A percentile compares a stretch with the other conserved stretches of the same genome.
phyloP scores from a whole-genome alignment of 176 grass and related monocot genomes.

The Phragmites australis region DNA sequence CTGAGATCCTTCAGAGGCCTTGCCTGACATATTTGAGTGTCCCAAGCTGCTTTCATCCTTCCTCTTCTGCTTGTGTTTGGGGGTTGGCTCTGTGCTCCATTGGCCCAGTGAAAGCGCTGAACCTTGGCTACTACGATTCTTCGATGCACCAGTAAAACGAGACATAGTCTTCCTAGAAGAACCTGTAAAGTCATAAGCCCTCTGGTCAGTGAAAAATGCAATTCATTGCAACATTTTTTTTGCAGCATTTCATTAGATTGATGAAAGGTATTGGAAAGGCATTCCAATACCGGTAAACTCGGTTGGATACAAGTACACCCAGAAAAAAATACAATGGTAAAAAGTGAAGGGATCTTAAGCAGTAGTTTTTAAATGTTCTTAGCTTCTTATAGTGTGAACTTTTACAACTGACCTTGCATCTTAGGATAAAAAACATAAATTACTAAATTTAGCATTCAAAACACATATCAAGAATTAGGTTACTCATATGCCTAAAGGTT shows the following conservation, averaged over 20 bases:
- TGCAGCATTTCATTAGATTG: background rate
- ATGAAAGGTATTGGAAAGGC: background rate
- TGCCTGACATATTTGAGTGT: conserved; percentile 36
- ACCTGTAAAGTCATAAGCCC: conserved; percentile 21
- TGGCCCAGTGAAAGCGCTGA: conserved; percentile 41
- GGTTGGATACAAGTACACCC: background rate
- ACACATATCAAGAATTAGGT: background rate
- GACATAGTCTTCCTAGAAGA: conserved; percentile 54
- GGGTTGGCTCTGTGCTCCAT: background rate
- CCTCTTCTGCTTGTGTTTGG: conserved; percentile 47
- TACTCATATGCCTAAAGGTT: background rate
- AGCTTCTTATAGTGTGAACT: background rate
- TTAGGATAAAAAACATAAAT: background rate
- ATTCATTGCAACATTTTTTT: background rate
- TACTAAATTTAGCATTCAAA: background rate
- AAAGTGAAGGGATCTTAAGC: background rate
- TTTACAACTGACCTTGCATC: background rate
- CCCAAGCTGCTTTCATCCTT: conserved; percentile 23
- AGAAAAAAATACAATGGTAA: background rate
- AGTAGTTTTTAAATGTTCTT: background rate
- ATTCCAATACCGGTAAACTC: background rate
- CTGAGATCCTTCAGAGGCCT: conserved; percentile 35
- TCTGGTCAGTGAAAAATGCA: background rate
- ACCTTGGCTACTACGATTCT: conserved; percentile 53
- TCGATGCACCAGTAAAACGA: conserved; percentile 33